Evolutionary conservation across 2,329 filamentous ascomycete species (phyloP).

Genomic region (Metarhizium humberi): DNA sequence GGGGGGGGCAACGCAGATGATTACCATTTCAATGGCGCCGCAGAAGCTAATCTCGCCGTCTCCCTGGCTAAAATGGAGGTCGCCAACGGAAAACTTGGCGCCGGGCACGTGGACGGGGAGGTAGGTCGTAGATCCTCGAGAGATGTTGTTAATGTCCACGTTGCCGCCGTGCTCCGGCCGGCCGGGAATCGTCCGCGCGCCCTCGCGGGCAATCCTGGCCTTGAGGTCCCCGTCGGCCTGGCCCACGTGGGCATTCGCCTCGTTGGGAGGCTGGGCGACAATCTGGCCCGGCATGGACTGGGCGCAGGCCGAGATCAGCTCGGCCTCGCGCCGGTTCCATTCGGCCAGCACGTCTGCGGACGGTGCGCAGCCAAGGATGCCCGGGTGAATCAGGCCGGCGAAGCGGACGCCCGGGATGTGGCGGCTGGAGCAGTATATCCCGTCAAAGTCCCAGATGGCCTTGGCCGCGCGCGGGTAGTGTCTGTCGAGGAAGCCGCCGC

Average conservation of each 20-base stretch:
- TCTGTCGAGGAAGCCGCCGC: conserved; percentile 82
- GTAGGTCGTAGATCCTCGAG: conserved; percentile 71
- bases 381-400: conserved; percentile 81
- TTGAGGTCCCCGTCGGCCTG: conserved; percentile 47
- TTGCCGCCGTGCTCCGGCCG: conserved; percentile 84
- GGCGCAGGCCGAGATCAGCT: conserved; percentile 55
- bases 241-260: conserved; percentile 65
- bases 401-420: conserved; percentile 86
- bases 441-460: conserved; percentile 50
- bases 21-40: conserved; percentile 77
- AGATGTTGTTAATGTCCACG: conserved; percentile 85
- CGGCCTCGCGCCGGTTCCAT: conserved; percentile 78
- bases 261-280: conserved; percentile 70
- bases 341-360: conserved; percentile 65
- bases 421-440: conserved; percentile 65
- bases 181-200: conserved; percentile 77
- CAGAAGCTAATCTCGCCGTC: conserved; percentile 88
- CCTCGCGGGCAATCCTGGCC: conserved; percentile 63
- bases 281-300: conserved; percentile 52
- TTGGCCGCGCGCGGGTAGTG: conserved; percentile 72
- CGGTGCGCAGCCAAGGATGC: conserved; percentile 83
- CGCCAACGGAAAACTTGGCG: conserved; percentile 84
- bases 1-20: not conserved
- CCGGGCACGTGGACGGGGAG: conserved; percentile 79
- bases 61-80: conserved; percentile 73